Percentiles rank a stretch among this genome's conserved stretches.
phyloP scores from a whole-genome alignment of 1,284 basidiomycete species.

The Papiliotrema nemorosa region DNA sequence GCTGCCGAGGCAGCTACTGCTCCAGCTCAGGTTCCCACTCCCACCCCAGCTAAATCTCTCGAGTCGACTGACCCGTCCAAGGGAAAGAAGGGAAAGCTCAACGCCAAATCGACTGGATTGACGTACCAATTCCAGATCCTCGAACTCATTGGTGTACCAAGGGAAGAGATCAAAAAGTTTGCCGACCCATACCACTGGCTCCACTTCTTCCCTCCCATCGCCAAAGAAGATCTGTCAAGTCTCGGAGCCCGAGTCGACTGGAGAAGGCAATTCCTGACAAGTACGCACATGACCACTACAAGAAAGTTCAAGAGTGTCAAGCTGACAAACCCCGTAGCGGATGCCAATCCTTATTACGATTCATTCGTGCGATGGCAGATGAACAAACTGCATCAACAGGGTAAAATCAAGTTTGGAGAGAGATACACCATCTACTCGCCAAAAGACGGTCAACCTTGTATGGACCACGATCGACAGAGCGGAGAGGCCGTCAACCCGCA shows the following conservation, averaged over 20 bases:
- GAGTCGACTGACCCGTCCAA: slow-evolving; percentile 56
- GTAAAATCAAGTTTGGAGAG: slow-evolving; percentile 96
- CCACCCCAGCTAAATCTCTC: slow-evolving; percentile 36
- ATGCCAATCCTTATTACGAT: slow-evolving; percentile 96
- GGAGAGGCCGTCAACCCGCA: slow-evolving; percentile 95
- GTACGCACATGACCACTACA: slow-evolving; percentile 18
- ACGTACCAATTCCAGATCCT: slow-evolving; percentile 99
- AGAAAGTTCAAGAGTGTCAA: background rate
- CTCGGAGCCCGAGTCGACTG: slow-evolving; percentile 96
- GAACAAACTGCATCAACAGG: slow-evolving; percentile 80
- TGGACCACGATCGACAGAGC: slow-evolving; percentile 97
- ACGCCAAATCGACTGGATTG: slow-evolving; percentile 87
- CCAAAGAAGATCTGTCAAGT: slow-evolving; percentile 77
- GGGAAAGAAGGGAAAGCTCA: slow-evolving; percentile 93
- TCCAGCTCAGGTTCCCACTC: slow-evolving; percentile 27
- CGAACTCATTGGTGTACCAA: slow-evolving; percentile 85
- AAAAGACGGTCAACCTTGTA: slow-evolving; percentile 99
- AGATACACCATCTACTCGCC: slow-evolving; percentile 98
- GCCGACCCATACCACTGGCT: slow-evolving; percentile 92
- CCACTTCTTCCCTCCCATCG: slow-evolving; percentile 93
- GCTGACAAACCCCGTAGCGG: slow-evolving; percentile 54
- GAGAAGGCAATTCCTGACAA: slow-evolving; percentile 89
- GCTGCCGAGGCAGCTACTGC: slow-evolving; percentile 18
- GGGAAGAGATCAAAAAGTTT: slow-evolving; percentile 89
- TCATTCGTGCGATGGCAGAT: slow-evolving; percentile 97